Conservation (phyloP, 192 early-diverging fungal species). For the Podila verticillata region DNA sequence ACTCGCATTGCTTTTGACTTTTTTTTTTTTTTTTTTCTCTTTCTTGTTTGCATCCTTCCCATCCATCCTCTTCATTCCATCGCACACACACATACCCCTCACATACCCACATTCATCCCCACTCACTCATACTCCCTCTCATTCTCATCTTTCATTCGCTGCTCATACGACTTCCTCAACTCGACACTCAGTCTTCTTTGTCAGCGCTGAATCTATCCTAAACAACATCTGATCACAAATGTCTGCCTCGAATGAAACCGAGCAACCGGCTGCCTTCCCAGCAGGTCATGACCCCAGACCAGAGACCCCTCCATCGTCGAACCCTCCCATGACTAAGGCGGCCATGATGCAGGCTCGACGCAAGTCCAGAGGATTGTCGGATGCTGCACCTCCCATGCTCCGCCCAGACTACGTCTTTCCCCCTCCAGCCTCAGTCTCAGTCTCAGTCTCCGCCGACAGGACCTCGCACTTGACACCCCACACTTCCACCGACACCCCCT, state of each 20-base stretch:
- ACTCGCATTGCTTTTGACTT: neutral
- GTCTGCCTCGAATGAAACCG: slow-evolving; percentile 13
- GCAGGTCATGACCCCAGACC: slow-evolving; percentile 12
- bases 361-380: slow-evolving; percentile 33
- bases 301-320: neutral
- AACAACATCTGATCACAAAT: neutral
- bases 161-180: neutral
- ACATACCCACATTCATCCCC: neutral
- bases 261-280: slow-evolving; percentile 8
- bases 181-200: neutral
- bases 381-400: slow-evolving; percentile 15
- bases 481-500: neutral
- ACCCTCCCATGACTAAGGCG: slow-evolving; percentile 16
- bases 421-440: slow-evolving; percentile 13
- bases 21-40: slow-evolving; percentile 9
- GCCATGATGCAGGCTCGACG: slow-evolving; percentile 42
- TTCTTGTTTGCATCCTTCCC: neutral
- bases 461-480: neutral
- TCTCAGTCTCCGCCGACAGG: neutral
- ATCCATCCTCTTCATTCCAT: neutral
- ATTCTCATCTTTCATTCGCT: neutral
- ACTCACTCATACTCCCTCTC: neutral
- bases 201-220: neutral
- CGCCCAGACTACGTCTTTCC: slow-evolving; percentile 52
- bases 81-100: too few species aligned